A percentile compares a stretch with the other conserved stretches of the same genome.
These are phyloP conservation scores for Lichina pygmaea DNA, from an alignment of 495 filamentous ascomycete species.

Conservation along the genomic window DNA sequence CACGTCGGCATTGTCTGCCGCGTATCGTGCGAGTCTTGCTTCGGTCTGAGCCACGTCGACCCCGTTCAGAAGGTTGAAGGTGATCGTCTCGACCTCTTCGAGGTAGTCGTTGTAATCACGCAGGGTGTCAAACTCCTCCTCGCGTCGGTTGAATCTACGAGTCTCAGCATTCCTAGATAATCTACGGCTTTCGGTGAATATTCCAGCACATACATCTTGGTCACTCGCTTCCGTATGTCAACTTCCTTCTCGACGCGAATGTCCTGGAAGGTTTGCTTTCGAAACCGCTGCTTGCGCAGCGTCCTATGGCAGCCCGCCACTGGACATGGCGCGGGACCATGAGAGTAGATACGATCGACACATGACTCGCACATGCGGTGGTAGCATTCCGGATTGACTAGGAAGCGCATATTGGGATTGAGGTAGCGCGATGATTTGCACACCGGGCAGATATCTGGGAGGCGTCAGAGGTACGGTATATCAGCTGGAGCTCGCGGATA, in stretches of 20 bases:
- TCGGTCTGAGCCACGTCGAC: constrained; percentile 45
- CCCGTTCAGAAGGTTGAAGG: constrained; percentile 59
- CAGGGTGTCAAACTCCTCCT: constrained; percentile 73
- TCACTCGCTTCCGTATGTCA: constrained; percentile 62
- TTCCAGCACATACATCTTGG: constrained; percentile 22
- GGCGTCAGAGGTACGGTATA: not conserved
- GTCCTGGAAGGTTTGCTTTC: constrained; percentile 72
- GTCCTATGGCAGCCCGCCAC: constrained; percentile 68
- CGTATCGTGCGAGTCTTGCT: constrained; percentile 34
- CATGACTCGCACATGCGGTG: constrained; percentile 94
- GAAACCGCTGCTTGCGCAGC: constrained; percentile 59
- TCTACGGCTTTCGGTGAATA: not conserved
- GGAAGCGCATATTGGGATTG: constrained; percentile 76
- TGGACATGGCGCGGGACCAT: constrained; percentile 72
- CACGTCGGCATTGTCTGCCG: constrained; percentile 32
- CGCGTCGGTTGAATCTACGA: constrained; percentile 46
- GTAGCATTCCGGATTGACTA: constrained; percentile 95
- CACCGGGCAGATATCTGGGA: constrained; percentile 67
- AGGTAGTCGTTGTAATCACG: constrained; percentile 80
- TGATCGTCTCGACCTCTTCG: constrained; percentile 71
- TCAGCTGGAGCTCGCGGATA: constrained; percentile 1
- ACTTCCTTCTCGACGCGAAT: constrained; percentile 80
- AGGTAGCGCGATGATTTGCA: constrained; percentile 92
- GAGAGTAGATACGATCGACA: constrained; percentile 80
- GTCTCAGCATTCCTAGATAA: not conserved